These are phyloP conservation scores for Aspergillus saccharolyticus DNA, from an alignment of 495 filamentous ascomycete genomes.

Conservation along the genomic window DNA sequence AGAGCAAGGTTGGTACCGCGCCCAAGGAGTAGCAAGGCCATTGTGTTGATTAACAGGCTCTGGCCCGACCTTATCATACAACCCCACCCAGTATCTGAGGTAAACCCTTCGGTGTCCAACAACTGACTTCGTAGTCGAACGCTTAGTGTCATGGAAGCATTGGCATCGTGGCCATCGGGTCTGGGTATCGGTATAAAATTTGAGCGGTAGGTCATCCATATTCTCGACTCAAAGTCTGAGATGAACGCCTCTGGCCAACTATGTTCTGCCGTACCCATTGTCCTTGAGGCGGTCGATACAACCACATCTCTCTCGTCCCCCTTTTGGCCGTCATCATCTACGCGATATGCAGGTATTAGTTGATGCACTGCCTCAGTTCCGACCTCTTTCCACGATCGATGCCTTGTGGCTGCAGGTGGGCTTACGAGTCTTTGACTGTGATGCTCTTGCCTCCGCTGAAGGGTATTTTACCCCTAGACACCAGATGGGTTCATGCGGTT, in stretches of 20 bases:
- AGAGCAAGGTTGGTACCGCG: conserved; percentile 54
- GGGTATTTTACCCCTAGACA: conserved; percentile 76
- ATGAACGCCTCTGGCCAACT: conserved; percentile 83
- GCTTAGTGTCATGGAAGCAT: conserved; percentile 72
- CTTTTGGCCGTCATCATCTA: neutral
- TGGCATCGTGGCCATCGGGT: conserved; percentile 62
- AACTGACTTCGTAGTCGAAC: conserved; percentile 81
- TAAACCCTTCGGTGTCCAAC: conserved; percentile 75
- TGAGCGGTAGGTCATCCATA: conserved; percentile 97
- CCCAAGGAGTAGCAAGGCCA: conserved; percentile 66
- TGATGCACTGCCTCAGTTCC: neutral
- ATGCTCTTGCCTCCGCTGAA: neutral
- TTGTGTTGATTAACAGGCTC: conserved; percentile 81
- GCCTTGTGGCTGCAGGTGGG: neutral
- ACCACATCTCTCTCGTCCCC: neutral
- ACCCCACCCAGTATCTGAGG: conserved; percentile 93
- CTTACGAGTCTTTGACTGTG: conserved; percentile 11
- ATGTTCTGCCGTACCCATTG: conserved; percentile 27
- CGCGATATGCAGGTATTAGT: neutral
- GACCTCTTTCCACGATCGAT: neutral
- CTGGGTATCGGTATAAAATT: conserved; percentile 81
- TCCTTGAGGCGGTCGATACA: neutral
- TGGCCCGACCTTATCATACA: conserved; percentile 99
- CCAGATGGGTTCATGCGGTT: conserved; percentile 70
- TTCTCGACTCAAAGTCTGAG: conserved; percentile 84